These are phyloP conservation scores for Schizophyllum commune DNA, from an alignment of 1,284 basidiomycete genomes.

Conservation along the genomic window DNA sequence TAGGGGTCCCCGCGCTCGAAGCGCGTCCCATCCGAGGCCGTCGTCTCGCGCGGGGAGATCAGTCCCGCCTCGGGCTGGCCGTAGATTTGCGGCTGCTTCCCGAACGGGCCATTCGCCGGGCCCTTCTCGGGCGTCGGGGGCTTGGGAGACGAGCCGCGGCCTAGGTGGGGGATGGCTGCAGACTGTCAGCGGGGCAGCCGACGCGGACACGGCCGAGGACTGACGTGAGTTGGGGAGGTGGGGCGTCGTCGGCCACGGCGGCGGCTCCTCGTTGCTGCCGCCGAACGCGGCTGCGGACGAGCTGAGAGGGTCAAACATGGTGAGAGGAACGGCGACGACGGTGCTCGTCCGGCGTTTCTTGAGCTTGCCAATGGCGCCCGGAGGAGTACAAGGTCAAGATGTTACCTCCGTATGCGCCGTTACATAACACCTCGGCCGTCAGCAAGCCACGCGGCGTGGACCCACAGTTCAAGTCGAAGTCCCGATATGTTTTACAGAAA, in stretches of 20 bases:
- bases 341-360: background rate
- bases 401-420: background rate
- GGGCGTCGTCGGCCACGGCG: slow-evolving; percentile 57
- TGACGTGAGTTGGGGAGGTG: slow-evolving; percentile 37
- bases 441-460: background rate
- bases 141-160: background rate
- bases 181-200: slow-evolving; percentile 43
- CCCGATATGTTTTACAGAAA: too few species aligned
- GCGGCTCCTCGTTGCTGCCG: slow-evolving; percentile 26
- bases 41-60: slow-evolving; percentile 61
- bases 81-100: slow-evolving; percentile 75
- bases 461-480: too few species aligned
- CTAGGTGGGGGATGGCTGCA: slow-evolving; percentile 24
- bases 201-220: slow-evolving; percentile 10
- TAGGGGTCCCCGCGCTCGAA: slow-evolving; percentile 75
- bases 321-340: background rate
- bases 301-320: slow-evolving; percentile 49
- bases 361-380: background rate
- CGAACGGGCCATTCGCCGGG: slow-evolving; percentile 50
- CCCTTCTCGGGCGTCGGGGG: slow-evolving; percentile 38
- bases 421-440: background rate
- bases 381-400: background rate
- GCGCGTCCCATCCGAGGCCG: slow-evolving; percentile 55
- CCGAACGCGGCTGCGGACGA: slow-evolving; percentile 39
- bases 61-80: slow-evolving; percentile 75